Percentiles rank a stretch among this genome's conserved stretches.
These are phyloP conservation scores for Fraxinus baroniana DNA, from an alignment of 305 asterid species.

Conservation along the genomic window DNA sequence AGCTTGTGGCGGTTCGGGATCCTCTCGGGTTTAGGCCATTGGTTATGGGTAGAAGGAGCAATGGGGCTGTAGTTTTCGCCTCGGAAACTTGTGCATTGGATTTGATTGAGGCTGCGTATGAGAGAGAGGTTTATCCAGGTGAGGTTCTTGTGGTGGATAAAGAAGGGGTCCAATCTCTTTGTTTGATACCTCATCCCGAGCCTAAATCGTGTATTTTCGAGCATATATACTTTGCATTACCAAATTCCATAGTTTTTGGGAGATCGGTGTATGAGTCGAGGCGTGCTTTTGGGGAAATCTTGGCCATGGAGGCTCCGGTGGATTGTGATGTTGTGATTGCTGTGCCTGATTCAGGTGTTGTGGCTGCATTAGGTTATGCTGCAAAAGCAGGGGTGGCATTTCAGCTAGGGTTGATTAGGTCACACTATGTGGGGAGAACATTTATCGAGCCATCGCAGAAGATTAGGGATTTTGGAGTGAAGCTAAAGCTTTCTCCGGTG, in stretches of 20 bases:
- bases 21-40: constrained; percentile 84
- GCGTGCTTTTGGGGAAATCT: constrained; percentile 45
- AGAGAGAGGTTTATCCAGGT: constrained; percentile 49
- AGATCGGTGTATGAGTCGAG: constrained; percentile 53
- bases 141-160: constrained; percentile 82
- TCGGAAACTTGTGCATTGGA: constrained; percentile 91
- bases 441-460: constrained; percentile 59
- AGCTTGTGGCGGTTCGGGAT: constrained; percentile 76
- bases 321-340: constrained; percentile 76
- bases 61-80: constrained; percentile 82
- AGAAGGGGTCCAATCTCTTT: constrained; percentile 58
- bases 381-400: constrained; percentile 37
- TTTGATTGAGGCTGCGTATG: constrained; percentile 76
- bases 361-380: constrained; percentile 67
- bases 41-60: constrained; percentile 87
- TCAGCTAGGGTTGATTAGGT: constrained; percentile 52
- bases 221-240: constrained; percentile 60
- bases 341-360: constrained; percentile 67
- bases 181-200: constrained; percentile 53
- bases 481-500: constrained; percentile 79
- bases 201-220: constrained; percentile 65
- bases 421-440: constrained; percentile 88
- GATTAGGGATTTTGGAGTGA: constrained; percentile 56
- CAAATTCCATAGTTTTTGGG: constrained; percentile 55
- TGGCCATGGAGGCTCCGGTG: constrained; percentile 54